Percentiles rank a stretch among this genome's conserved stretches.
Evolutionary conservation across 371 early-diverging fungal species (phyloP).

Genomic region (Mucor saturninus): DNA sequence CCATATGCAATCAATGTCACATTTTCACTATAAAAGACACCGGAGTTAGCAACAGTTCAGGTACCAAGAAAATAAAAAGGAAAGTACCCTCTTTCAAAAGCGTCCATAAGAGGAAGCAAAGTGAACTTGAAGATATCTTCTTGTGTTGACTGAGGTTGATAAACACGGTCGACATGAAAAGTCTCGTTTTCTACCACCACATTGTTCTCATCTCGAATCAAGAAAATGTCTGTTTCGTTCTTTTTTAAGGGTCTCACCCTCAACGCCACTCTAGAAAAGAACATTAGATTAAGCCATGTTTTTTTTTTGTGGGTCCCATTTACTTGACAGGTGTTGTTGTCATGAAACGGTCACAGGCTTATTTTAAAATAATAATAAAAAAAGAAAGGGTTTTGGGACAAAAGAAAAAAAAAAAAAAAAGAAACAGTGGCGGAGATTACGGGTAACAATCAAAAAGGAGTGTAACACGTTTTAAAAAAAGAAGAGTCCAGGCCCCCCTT

Average conservation of each 20-base stretch:
- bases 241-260: conserved; percentile 71
- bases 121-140: conserved; percentile 66
- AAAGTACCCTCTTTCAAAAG: conserved; percentile 81
- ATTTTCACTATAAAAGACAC: conserved; percentile 57
- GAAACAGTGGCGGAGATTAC: conserved; percentile 3
- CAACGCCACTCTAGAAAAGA: conserved; percentile 57
- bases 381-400: conserved; percentile 8
- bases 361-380: conserved; percentile 6
- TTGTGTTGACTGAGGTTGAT: conserved; percentile 68
- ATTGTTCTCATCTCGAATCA: conserved; percentile 54
- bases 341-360: conserved; percentile 19
- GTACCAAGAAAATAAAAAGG: conserved; percentile 42
- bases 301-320: conserved; percentile 2
- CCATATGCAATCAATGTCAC: conserved; percentile 94
- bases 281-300: neutral
- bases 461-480: conserved; percentile 10
- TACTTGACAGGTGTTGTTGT: conserved; percentile 33
- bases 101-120: conserved; percentile 70
- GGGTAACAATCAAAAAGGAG: neutral
- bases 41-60: conserved; percentile 9
- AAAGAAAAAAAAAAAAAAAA: conserved; percentile 2
- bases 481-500: conserved; percentile 17
- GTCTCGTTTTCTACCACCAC: conserved; percentile 51
- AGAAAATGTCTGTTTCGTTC: conserved; percentile 57
- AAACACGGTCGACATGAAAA: conserved; percentile 85